phyloP scores from a whole-genome alignment of 345 rosid species.

The Nasturtium officinale region DNA sequence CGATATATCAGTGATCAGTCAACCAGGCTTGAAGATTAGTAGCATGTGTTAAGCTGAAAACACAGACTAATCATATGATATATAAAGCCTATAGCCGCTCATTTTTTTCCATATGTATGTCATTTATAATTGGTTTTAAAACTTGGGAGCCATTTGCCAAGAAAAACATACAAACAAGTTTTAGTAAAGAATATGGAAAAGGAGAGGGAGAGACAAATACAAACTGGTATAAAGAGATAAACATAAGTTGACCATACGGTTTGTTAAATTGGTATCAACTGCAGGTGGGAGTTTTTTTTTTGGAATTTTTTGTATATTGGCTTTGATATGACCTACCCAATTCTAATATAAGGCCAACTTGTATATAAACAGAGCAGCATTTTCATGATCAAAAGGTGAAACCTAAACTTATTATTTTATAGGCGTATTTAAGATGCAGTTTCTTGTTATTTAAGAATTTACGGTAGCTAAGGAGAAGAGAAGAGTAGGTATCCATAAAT shows the following conservation, averaged over 20 bases:
- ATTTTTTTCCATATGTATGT: not conserved
- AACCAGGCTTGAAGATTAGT: not conserved
- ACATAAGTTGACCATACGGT: conserved; percentile 45
- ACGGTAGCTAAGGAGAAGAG: not conserved
- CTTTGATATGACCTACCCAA: conserved; percentile 23
- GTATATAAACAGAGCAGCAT: not conserved
- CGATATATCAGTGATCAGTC: not conserved
- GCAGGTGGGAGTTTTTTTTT: conserved; percentile 31
- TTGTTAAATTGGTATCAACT: conserved; percentile 40
- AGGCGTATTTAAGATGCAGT: not conserved
- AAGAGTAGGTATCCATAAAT: not conserved
- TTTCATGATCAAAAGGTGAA: not conserved
- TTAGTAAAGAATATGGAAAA: conserved; percentile 19
- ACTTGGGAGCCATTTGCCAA: not conserved
- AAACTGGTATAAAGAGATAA: conserved; percentile 31
- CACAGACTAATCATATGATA: not conserved
- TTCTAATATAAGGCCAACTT: conserved; percentile 19
- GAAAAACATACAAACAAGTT: conserved; percentile 12
- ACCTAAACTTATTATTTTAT: not conserved
- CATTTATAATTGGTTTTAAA: conserved; percentile 19
- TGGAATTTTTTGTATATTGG: not conserved
- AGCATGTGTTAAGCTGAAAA: not conserved
- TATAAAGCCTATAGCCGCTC: not conserved
- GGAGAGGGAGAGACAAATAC: conserved; percentile 31
- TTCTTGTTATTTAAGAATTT: not conserved